Evolutionary conservation across 2,329 filamentous ascomycete species (phyloP).

Genomic region (Cyphellophora europaea): DNA sequence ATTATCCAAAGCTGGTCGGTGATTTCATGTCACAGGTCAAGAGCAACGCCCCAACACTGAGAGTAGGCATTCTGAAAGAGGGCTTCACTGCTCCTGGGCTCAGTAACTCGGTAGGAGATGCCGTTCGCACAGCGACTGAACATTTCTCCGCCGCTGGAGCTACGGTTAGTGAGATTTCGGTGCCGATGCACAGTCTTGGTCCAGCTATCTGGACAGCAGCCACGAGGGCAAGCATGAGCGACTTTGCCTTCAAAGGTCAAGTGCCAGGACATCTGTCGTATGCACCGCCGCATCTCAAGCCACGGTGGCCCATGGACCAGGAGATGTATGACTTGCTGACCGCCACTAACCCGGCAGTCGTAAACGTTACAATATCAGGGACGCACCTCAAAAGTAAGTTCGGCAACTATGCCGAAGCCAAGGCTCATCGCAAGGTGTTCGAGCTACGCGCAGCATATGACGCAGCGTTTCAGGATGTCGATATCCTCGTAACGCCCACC

Average conservation of each 20-base stretch:
- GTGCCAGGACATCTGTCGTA: slow-evolving; percentile 24
- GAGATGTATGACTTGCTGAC: slow-evolving; percentile 35
- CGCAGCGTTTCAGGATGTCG: slow-evolving; percentile 30
- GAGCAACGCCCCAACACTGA: no score
- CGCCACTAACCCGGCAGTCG: slow-evolving; percentile 34
- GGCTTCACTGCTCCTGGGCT: slow-evolving; percentile 30
- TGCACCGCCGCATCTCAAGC: slow-evolving; percentile 21
- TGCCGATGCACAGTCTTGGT: slow-evolving; percentile 39
- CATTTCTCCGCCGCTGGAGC: slow-evolving; percentile 34
- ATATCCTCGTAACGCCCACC: slow-evolving; percentile 41
- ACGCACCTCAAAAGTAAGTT: slow-evolving; percentile 23
- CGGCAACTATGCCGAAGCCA: slow-evolving; percentile 27
- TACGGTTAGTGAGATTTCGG: slow-evolving; percentile 33
- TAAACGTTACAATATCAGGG: slow-evolving; percentile 34
- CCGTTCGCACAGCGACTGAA: slow-evolving; percentile 28
- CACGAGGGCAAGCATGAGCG: slow-evolving; percentile 24
- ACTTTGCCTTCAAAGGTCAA: slow-evolving; percentile 22
- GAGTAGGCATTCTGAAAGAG: slow-evolving; percentile 39
- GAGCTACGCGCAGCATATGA: slow-evolving; percentile 42
- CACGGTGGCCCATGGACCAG: slow-evolving; percentile 29
- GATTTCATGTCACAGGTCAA: slow-evolving; percentile 23
- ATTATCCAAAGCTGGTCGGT: slow-evolving; percentile 22
- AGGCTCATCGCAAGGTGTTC: slow-evolving; percentile 38
- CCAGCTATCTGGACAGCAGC: slow-evolving; percentile 40
- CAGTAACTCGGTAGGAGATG: slow-evolving; percentile 27